Base-by-base conservation (phyloP, 2,329 filamentous ascomycete genomes). In the Neoarthrinium moseri region DNA sequence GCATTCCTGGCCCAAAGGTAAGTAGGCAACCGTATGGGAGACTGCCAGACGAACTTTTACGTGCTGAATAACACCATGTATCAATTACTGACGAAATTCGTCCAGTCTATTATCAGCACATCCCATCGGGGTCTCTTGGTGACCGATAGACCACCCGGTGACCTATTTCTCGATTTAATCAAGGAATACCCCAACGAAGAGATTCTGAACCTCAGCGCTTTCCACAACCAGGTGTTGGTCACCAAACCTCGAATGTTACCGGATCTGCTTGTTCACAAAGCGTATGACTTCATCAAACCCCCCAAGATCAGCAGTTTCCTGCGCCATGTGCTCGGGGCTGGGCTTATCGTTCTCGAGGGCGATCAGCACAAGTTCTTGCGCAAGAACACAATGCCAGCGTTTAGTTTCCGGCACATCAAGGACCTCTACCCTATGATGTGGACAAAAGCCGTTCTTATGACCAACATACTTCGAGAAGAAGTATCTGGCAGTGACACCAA, bases 341-440 rank as follows among this genome's bases (percentile, higher is more conserved):
- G 84, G 2, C 65, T 90, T 8, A 66, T 89, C 5, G 59, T 70
- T 4, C 80, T 84, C 0, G 86, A 90, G 61, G 86, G 86, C 2
- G 83, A 87, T 24, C 80, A 84, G 50, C 86, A 89, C 60, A 88
- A 84, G 65, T 76, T 81, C 54, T 71, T 83, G 55, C 74, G 85
- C n/a, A 88, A 85, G 61, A 80, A 82, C 40, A 73, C 86, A 8
- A 77, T 78, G 59, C 84, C 84, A 1, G 83, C 84, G 0, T 89
- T 89, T 57, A 72, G 75, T 34, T 86, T 82, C 55, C 76, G 84
- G 4, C 82, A 87, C 51, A 77, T 89, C 59, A 88, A 86, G 51
- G 74, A 86, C 33, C 63, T 89, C 2, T 87, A 88, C 49, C 83
- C 83, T 0, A 72, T 83, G 45, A 88, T 89, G 64, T 89, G 84